Conservation (phyloP, 2,329 filamentous ascomycete genomes). For the Ilyonectria destructans region DNA sequence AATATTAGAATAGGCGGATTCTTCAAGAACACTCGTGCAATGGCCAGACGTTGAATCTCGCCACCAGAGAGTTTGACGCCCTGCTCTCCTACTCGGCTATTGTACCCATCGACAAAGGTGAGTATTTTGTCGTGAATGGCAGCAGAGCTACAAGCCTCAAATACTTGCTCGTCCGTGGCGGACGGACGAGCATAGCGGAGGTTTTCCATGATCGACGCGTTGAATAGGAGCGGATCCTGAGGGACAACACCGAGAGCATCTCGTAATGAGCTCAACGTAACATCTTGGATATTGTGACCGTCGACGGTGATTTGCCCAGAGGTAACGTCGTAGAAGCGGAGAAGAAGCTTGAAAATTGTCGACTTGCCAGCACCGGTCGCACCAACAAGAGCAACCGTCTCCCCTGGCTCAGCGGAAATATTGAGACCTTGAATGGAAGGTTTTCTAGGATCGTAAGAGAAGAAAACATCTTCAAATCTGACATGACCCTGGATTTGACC, state of each 20-base stretch:
- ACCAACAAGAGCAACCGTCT: constrained; percentile 74
- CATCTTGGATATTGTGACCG: constrained; percentile 72
- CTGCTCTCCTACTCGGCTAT: constrained; percentile 64
- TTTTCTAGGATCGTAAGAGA: constrained; percentile 70
- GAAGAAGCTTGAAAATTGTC: constrained; percentile 73
- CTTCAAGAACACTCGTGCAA: constrained; percentile 58
- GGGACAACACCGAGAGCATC: constrained; percentile 75
- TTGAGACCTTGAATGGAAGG: constrained; percentile 65
- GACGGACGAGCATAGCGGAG: constrained; percentile 74
- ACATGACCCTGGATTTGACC: constrained; percentile 64
- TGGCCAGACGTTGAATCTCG: constrained; percentile 66
- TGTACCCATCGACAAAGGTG: constrained; percentile 69
- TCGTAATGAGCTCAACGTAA: constrained; percentile 72
- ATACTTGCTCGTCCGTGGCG: constrained; percentile 74
- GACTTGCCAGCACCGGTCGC: constrained; percentile 77
- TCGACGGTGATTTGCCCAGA: constrained; percentile 71
- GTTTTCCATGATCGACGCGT: constrained; percentile 76
- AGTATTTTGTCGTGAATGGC: constrained; percentile 77
- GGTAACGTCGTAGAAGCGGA: constrained; percentile 73
- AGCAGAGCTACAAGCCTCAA: constrained; percentile 73
- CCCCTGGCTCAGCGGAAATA: constrained; percentile 65
- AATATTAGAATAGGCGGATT: constrained; percentile 54
- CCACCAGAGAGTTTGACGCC: constrained; percentile 67
- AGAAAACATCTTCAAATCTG: constrained; percentile 69
- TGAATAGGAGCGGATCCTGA: constrained; percentile 77